Evolutionary conservation across 2,329 filamentous ascomycete genomes (phyloP), one percentile per base, ranked within the genome.

Genomic region (Fusarium dimerum): DNA sequence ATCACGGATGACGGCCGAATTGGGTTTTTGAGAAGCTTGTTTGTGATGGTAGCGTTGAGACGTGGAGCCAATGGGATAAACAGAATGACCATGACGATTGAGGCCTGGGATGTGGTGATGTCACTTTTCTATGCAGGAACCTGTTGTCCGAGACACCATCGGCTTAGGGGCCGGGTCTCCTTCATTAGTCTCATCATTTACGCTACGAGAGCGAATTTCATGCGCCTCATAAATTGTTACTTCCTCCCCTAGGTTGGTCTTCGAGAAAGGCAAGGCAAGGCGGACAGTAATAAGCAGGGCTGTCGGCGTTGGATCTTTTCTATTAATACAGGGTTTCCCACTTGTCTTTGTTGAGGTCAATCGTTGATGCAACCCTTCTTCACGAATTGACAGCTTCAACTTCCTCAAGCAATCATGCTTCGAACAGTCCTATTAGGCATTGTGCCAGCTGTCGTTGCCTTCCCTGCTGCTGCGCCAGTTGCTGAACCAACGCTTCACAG

Each of bases 381-480:
- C 41, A n/a, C 48, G 36, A 16, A 38, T 29, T 18, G 42, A 46
- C 17, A 36, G 38, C 29, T 6, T 32, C 20, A 36, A 39, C 7
- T 16, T 13, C 17, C 17, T 32, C 5, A 32, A 40, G 40, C 20
- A 44, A 47, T 15, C 11, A 65, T 65, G 62, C 51, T 59, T 16
- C 52, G 43, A 55, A 45, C 50, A 52, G 54, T 46, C 42, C 47
- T 65, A 38, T 41, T 64, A 46, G 62, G 59, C 50, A 52, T 65
- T 6, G 46, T 65, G 61, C 55, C 63, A 38, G 50, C 45, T 50
- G 54, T 50, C 43, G 45, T 61, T 51, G 63, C 63, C 42, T 47
- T 65, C 20, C 62, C 62, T 10, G 62, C 62, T 15, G 54, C 63
- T 15, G 59, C 44, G 30, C 63, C 63, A 5, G 39, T 53, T 40